phyloP scores from a whole-genome alignment of 306 rosid species.

The Vicia villosa region DNA sequence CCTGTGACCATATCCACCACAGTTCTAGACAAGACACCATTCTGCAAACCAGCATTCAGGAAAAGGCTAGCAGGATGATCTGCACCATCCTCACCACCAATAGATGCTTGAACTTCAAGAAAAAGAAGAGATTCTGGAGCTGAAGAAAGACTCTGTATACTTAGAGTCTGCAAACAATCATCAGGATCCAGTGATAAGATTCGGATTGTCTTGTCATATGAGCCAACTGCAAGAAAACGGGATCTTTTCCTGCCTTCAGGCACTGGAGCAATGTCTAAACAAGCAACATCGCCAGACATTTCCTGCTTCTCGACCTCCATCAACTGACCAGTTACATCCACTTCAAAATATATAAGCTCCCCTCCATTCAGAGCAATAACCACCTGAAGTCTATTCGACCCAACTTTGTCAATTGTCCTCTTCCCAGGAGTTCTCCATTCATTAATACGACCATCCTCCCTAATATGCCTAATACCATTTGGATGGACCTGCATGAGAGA shows the following conservation, averaged over 20 bases:
- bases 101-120: conserved; percentile 89
- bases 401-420: conserved; percentile 88
- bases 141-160: conserved; percentile 90
- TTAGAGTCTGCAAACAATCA: conserved; percentile 86
- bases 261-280: conserved; percentile 92
- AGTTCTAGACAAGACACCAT: conserved; percentile 93
- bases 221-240: conserved; percentile 95
- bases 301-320: conserved; percentile 98
- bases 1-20: conserved; percentile 99
- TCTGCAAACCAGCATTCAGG: conserved; percentile 82
- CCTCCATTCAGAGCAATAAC: conserved; percentile 97
- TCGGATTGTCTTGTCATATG: conserved; percentile 86
- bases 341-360: conserved; percentile 92
- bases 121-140: conserved; percentile 96
- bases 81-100: conserved; percentile 97
- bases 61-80: conserved; percentile 98
- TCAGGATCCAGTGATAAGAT: conserved; percentile 93
- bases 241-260: conserved; percentile 97
- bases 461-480: conserved; percentile 97
- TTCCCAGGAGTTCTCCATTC: conserved; percentile 99
- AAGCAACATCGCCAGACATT: conserved; percentile 96
- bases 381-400: conserved; percentile 92
- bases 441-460: conserved; percentile 96
- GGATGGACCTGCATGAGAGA: conserved; percentile 99
- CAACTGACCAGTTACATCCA: conserved; percentile 91